Base-by-base conservation (phyloP, 2,329 filamentous ascomycete species). In the Fusarium falciforme region DNA sequence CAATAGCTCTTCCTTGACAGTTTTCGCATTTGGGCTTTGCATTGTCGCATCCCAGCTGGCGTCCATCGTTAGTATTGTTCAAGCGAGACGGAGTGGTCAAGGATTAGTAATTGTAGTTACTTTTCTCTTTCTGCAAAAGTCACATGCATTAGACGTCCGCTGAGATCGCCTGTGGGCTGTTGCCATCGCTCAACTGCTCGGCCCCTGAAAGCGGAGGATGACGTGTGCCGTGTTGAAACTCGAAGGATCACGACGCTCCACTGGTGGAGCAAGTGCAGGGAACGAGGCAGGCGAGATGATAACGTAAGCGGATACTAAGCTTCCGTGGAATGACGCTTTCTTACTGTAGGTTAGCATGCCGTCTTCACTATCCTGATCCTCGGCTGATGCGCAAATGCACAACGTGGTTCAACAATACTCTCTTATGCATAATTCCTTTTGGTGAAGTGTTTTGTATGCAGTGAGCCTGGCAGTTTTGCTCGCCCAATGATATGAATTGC, bases 51-150 rank as follows among this genome's bases (percentile, higher is more conserved):
- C 75, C 71, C 4, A 77, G 17, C 75, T 77, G 5, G 2, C 1
- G 10, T 1, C 0, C 6, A 20, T 17, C 25, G 36, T 27, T 6
- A 35, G 16, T 20, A 7, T 25, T 11, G 42, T 8, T 17, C 12
- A 4, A 22, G 20, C 8, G 16, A 49, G 25, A n/a, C 17, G 16
- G n/a, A 6, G n/a, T 5, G 1, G 20, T 20, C 12, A 1, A 5
- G 16, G 16, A 4, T 36, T 20, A 20, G 12, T 16, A 5, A 49
- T n/a, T 12, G 5, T 1, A 10, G 10, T 3, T 61, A 74, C 75
- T 60, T 77, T 77, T 68, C 75, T 71, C 1, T 38, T 71, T n/a
- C 71, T 42, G 20, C 75, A 77, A 49, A 77, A 76, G n/a, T 76
- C 75, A 2, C 75, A 77, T 1, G 75, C 75, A 5, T n/a, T 38